Evolutionary conservation across 108 stramenopile species (phyloP).

Genomic region (Nitzschia sp.): DNA sequence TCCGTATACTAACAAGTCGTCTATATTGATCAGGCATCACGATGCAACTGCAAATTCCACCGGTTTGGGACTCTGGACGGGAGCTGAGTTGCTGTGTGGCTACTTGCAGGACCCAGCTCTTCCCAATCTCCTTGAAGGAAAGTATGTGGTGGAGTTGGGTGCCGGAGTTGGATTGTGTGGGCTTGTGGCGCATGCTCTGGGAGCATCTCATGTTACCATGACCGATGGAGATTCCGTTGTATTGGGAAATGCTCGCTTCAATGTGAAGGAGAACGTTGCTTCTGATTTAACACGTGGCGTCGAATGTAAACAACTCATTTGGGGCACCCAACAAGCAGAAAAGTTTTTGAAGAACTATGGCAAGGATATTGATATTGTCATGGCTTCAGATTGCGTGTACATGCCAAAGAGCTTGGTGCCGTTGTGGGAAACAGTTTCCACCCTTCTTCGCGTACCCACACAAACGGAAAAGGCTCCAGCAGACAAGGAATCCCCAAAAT

Average conservation of each 20-base stretch:
- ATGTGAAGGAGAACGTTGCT: conserved; percentile 33
- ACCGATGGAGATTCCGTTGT: conserved; percentile 58
- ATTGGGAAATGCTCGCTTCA: conserved; percentile 42
- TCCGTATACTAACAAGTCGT: conserved; percentile 4
- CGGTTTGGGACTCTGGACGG: conserved; percentile 51
- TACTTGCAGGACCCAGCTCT: conserved; percentile 31
- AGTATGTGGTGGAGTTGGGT: conserved; percentile 51
- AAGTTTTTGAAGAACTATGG: background rate
- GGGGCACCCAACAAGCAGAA: conserved; percentile 27
- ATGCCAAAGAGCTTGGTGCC: conserved; percentile 30
- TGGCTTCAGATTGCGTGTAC: conserved; percentile 32
- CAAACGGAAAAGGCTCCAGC: background rate
- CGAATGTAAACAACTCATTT: conserved; percentile 58
- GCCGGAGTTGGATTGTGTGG: conserved; percentile 58
- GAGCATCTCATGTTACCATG: conserved; percentile 34
- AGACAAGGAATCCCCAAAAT: background rate
- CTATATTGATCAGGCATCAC: conserved; percentile 10
- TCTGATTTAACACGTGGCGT: background rate
- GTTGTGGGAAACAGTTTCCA: conserved; percentile 28
- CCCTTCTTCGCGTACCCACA: background rate
- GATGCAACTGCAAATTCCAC: conserved; percentile 37
- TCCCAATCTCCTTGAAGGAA: conserved; percentile 25
- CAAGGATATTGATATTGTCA: conserved; percentile 1
- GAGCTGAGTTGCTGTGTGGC: conserved; percentile 35
- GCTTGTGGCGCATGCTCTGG: conserved; percentile 45